These are phyloP conservation scores for Paramecium primaurelia DNA, from an alignment of 73 alveolate species.

Conservation along the genomic window DNA sequence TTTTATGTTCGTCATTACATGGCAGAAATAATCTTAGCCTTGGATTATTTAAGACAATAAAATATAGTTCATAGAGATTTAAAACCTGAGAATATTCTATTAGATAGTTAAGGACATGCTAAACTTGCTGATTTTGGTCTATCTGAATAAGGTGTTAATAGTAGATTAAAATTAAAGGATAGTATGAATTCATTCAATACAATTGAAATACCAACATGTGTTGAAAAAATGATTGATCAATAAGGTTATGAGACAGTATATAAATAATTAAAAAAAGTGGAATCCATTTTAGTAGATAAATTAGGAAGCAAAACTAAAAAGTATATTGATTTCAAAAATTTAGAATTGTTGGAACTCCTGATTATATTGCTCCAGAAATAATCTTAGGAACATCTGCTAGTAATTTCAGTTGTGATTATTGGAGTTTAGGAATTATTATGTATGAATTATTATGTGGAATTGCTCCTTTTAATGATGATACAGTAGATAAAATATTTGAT, in stretches of 20 bases:
- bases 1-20: conserved; percentile 59
- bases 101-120: conserved; percentile 60
- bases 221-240: background rate
- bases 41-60: background rate
- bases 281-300: conserved; percentile 28
- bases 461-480: conserved; percentile 76
- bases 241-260: background rate
- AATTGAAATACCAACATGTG: background rate
- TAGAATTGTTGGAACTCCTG: conserved; percentile 65
- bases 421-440: conserved; percentile 64
- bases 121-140: conserved; percentile 64
- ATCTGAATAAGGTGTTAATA: conserved; percentile 46
- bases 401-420: conserved; percentile 54
- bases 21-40: conserved; percentile 61
- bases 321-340: background rate
- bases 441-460: conserved; percentile 64
- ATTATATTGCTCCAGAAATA: conserved; percentile 65
- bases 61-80: conserved; percentile 65
- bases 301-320: background rate
- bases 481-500: conserved; percentile 60
- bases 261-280: background rate
- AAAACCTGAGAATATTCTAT: conserved; percentile 61
- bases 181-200: background rate
- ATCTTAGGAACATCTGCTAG: conserved; percentile 34
- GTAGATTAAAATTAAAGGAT: conserved; percentile 17